Percentiles rank a stretch among this genome's conserved stretches.
phyloP scores from a whole-genome alignment of 2,329 filamentous ascomycete species.

The Arthroderma uncinatum region DNA sequence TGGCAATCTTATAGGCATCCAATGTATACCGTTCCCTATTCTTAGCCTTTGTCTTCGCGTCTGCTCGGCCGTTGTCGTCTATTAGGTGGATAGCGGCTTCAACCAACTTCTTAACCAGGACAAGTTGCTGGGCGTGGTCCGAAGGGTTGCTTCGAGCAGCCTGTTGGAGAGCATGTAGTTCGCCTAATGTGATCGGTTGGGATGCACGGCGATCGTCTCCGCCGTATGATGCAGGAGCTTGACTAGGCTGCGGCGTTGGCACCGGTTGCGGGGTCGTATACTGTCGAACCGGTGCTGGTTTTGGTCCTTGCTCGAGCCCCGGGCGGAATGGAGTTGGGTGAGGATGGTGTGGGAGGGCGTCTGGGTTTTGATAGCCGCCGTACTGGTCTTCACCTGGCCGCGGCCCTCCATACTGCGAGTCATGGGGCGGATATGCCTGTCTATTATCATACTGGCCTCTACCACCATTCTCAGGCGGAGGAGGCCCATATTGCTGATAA shows the following conservation, averaged over 20 bases:
- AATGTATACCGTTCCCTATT: slow-evolving; percentile 70
- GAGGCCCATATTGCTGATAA: slow-evolving; percentile 2
- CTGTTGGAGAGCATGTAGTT: slow-evolving; percentile 64
- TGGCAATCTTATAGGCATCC: slow-evolving; percentile 82
- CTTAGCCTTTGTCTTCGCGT: slow-evolving; percentile 51
- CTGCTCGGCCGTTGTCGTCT: slow-evolving; percentile 61
- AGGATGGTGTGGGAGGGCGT: slow-evolving; percentile 47
- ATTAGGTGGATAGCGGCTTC: slow-evolving; percentile 73
- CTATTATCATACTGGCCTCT: not conserved
- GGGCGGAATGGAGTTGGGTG: slow-evolving; percentile 39
- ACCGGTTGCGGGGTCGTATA: slow-evolving; percentile 37
- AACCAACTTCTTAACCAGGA: slow-evolving; percentile 69
- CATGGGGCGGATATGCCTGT: not conserved
- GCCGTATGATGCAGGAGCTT: slow-evolving; percentile 1
- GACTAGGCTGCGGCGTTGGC: slow-evolving; percentile 19
- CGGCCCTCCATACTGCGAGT: slow-evolving; percentile 16
- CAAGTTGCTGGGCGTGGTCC: slow-evolving; percentile 60
- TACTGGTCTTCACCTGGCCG: slow-evolving; percentile 9
- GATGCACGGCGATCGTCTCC: not conserved
- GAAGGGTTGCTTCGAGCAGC: slow-evolving; percentile 58
- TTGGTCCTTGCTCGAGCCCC: slow-evolving; percentile 37
- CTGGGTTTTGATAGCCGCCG: slow-evolving; percentile 33
- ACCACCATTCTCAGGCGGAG: not conserved
- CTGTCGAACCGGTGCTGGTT: slow-evolving; percentile 44
- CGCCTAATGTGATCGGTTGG: slow-evolving; percentile 52